phyloP scores from a whole-genome alignment of 345 rosid genomes.

The Noccaea bulbosa region DNA sequence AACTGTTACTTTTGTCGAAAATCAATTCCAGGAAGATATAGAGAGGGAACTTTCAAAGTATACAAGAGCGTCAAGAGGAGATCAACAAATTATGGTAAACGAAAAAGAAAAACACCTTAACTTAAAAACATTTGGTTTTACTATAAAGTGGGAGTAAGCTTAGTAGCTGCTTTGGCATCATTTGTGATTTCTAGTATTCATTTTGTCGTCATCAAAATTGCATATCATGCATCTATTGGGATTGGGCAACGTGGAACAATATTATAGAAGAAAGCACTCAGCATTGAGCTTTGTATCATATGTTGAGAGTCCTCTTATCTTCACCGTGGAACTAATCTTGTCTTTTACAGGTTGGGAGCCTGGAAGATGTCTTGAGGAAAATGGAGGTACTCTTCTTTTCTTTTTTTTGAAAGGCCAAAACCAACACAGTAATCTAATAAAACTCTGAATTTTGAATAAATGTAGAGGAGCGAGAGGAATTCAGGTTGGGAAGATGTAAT shows the following conservation, averaged over 20 bases:
- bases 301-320: neutral
- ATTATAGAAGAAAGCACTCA: neutral
- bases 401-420: neutral
- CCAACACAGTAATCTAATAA: neutral
- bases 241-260: neutral
- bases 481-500: slow-evolving; percentile 96
- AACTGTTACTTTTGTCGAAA: neutral
- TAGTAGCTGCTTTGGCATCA: neutral
- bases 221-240: neutral
- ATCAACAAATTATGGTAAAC: slow-evolving; percentile 87
- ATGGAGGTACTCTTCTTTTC: slow-evolving; percentile 72
- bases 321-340: slow-evolving; percentile 28
- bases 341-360: slow-evolving; percentile 76
- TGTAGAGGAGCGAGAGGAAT: slow-evolving; percentile 80
- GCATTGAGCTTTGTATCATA: neutral
- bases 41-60: slow-evolving; percentile 80
- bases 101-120: neutral
- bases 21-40: slow-evolving; percentile 71
- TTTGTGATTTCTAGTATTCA: neutral
- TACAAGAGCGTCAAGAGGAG: slow-evolving; percentile 74
- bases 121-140: neutral
- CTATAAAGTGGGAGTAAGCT: neutral
- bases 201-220: neutral
- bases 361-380: slow-evolving; percentile 88
- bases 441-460: slow-evolving; percentile 25